These are phyloP conservation scores for Cladophialophora exuberans DNA, from an alignment of 2,329 filamentous ascomycete genomes.

Conservation along the genomic window DNA sequence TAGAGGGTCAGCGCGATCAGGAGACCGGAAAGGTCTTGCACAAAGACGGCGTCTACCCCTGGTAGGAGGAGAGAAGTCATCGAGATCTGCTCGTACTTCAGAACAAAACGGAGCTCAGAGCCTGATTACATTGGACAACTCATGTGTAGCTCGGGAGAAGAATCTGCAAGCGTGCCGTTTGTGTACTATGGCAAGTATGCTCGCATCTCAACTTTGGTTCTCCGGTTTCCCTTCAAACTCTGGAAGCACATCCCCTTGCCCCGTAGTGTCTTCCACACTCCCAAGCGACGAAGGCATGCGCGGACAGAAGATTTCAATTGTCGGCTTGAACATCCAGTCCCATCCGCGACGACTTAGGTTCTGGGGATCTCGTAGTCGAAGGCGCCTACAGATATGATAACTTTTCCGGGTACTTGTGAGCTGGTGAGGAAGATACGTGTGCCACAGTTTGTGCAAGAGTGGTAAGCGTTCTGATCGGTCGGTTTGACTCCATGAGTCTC, in stretches of 20 bases:
- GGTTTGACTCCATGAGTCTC: background rate
- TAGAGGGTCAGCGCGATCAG: conserved; percentile 34
- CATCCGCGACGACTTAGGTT: background rate
- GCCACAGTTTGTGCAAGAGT: background rate
- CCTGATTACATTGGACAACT: background rate
- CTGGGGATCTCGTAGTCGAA: background rate
- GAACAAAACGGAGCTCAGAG: background rate
- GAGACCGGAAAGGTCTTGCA: conserved; percentile 37
- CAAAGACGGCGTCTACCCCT: conserved; percentile 34
- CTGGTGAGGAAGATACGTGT: background rate
- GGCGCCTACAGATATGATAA: background rate
- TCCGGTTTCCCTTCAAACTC: background rate
- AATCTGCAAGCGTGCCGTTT: background rate
- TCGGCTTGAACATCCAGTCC: background rate
- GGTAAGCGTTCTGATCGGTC: background rate
- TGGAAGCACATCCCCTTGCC: background rate
- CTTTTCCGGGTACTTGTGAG: background rate
- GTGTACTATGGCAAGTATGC: background rate
- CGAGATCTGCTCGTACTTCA: background rate
- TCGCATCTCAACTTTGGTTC: background rate
- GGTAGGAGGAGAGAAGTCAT: conserved; percentile 23
- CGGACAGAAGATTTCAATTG: background rate
- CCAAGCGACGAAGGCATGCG: background rate
- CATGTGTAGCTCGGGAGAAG: background rate
- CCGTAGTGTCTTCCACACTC: background rate